A percentile compares a stretch with the other conserved stretches of the same genome.
Evolutionary conservation across 129 eudicot species (phyloP).

Genomic region (Helichrysum umbraculigerum): DNA sequence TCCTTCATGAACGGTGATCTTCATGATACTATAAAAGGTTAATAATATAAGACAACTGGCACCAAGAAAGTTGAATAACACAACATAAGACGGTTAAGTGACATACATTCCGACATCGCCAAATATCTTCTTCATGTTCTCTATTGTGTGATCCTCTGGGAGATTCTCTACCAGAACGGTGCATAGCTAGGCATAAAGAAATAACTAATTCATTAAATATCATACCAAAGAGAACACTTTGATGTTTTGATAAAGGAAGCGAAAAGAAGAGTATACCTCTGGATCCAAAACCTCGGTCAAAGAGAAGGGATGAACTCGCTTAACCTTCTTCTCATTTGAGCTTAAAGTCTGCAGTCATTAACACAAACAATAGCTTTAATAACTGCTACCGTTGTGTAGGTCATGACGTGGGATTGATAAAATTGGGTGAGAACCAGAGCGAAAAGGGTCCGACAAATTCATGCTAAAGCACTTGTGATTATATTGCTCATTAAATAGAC

Average conservation of each 20-base stretch:
- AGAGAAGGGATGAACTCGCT: conserved; percentile 80
- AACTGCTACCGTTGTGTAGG: neutral
- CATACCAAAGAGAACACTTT: conserved; percentile 10
- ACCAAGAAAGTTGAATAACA: neutral
- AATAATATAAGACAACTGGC: neutral
- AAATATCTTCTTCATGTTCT: conserved; percentile 67
- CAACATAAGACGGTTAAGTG: conserved; percentile 12
- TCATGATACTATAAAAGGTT: conserved; percentile 54
- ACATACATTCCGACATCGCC: conserved; percentile 77
- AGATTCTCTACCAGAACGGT: conserved; percentile 92
- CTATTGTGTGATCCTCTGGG: conserved; percentile 83
- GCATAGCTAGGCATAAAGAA: conserved; percentile 50
- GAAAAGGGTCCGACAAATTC: neutral
- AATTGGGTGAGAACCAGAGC: neutral
- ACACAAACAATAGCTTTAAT: conserved; percentile 8
- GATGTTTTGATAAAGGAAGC: neutral
- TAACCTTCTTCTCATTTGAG: conserved; percentile 72
- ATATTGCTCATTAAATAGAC: conserved; percentile 5
- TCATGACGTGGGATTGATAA: neutral
- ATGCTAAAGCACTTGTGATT: neutral
- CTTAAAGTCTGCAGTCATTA: conserved; percentile 67
- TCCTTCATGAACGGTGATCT: conserved; percentile 69
- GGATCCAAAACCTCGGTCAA: conserved; percentile 60
- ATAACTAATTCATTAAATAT: conserved; percentile 9
- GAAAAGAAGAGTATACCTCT: conserved; percentile 48